A percentile compares a stretch with the other conserved stretches of the same genome.
phyloP scores from a whole-genome alignment of 2,329 filamentous ascomycete genomes.

The Drechmeria coniospora region DNA sequence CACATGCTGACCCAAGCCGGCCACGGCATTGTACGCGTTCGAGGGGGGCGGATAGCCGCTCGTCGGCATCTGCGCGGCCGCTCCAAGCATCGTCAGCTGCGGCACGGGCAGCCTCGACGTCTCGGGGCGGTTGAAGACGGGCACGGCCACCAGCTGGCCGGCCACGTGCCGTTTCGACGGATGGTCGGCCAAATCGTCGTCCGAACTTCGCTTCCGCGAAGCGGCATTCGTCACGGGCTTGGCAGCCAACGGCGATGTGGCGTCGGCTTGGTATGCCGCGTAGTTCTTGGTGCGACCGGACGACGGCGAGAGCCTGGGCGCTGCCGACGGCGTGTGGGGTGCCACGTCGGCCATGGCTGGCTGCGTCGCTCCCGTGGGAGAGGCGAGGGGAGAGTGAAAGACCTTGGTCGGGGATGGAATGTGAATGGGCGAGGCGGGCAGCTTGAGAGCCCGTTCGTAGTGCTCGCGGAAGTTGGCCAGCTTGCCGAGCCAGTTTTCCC shows the following conservation, averaged over 20 bases:
- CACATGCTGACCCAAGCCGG: conserved; percentile 15
- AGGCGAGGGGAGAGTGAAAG: conserved; percentile 31
- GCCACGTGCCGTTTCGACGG: conserved; percentile 33
- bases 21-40: conserved; percentile 26
- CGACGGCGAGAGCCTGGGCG: conserved; percentile 25
- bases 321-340: conserved; percentile 17
- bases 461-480: conserved; percentile 71
- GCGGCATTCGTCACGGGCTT: conserved; percentile 28
- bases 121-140: too few species aligned
- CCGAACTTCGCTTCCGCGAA: conserved; percentile 34
- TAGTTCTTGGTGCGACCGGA: conserved; percentile 21
- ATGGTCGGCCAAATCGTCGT: conserved; percentile 35
- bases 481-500: conserved; percentile 75
- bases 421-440: conserved; percentile 24
- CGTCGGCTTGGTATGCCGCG: conserved; percentile 22
- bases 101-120: conserved; percentile 47
- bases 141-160: conserved; percentile 6
- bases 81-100: conserved; percentile 51
- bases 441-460: conserved; percentile 51
- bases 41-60: conserved; percentile 18
- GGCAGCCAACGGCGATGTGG: conserved; percentile 31
- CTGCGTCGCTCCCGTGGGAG: conserved; percentile 26
- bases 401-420: conserved; percentile 23
- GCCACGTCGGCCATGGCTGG: conserved; percentile 15
- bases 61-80: conserved; percentile 11